These are phyloP conservation scores for Harrya chromipes DNA, from an alignment of 768 basidiomycete genomes.

Conservation along the genomic window DNA sequence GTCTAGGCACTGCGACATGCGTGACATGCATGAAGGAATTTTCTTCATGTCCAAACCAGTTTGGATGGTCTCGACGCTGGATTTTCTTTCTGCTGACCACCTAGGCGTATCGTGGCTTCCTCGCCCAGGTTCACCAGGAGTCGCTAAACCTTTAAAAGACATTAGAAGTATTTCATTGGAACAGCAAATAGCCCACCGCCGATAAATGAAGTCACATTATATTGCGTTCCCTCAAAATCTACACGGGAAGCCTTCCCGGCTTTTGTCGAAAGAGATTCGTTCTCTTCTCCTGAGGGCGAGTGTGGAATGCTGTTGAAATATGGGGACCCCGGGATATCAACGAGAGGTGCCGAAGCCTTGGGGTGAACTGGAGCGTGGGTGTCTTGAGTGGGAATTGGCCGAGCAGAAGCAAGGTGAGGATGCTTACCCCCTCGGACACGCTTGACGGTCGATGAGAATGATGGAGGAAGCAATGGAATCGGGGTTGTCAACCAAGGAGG, in stretches of 20 bases:
- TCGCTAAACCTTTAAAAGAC: constrained; percentile 31
- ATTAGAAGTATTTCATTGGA: constrained; percentile 5
- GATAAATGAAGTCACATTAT: constrained; percentile 76
- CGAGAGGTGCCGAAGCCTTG: constrained; percentile 22
- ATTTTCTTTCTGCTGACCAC: constrained; percentile 3
- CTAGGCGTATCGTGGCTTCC: constrained; percentile 4
- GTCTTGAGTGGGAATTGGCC: constrained; percentile 6
- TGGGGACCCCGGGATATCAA: constrained; percentile 20
- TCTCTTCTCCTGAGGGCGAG: constrained; percentile 15
- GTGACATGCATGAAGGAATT: neutral
- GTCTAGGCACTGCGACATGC: neutral
- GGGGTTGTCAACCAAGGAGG: constrained; percentile 44
- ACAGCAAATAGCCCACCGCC: constrained; percentile 35
- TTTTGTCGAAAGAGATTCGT: constrained; percentile 7
- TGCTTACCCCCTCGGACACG: constrained; percentile 25
- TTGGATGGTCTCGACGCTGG: neutral
- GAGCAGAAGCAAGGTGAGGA: constrained; percentile 12
- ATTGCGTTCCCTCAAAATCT: constrained; percentile 52
- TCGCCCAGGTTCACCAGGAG: constrained; percentile 20
- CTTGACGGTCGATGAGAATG: constrained; percentile 7
- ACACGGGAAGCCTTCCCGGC: constrained; percentile 22
- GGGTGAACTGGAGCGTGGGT: constrained; percentile 20
- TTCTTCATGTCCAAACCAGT: neutral
- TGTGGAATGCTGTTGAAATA: constrained; percentile 15
- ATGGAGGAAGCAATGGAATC: constrained; percentile 17